Evolutionary conservation across 2,329 filamentous ascomycete genomes (phyloP).

Genomic region (Colletotrichum incanum): DNA sequence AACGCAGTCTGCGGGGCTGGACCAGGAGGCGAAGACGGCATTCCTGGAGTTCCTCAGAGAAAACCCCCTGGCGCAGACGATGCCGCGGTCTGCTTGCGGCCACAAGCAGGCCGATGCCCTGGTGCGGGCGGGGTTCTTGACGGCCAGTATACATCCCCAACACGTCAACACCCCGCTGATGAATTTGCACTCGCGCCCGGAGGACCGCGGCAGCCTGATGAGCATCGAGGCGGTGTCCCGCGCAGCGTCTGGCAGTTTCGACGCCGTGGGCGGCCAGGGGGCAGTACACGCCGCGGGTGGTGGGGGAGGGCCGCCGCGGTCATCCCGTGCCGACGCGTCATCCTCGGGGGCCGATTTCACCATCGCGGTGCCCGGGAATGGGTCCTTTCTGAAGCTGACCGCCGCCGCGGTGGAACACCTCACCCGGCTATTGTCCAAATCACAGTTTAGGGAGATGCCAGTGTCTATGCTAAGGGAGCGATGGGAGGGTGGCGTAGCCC

Average conservation of each 20-base stretch:
- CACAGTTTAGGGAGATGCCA: constrained; percentile 74
- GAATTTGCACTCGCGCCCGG: constrained; percentile 64
- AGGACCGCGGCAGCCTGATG: constrained; percentile 69
- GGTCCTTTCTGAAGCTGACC: constrained; percentile 77
- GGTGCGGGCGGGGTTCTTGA: constrained; percentile 78
- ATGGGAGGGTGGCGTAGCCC: constrained; percentile 78
- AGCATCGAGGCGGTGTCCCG: constrained; percentile 75
- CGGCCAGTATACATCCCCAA: constrained; percentile 53
- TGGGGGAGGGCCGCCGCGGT: constrained; percentile 56
- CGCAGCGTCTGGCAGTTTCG: constrained; percentile 78
- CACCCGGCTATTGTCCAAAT: constrained; percentile 70
- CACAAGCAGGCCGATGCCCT: constrained; percentile 68
- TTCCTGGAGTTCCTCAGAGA: constrained; percentile 68
- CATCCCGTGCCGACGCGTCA: constrained; percentile 46
- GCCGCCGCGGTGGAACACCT: constrained; percentile 75
- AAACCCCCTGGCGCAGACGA: constrained; percentile 61
- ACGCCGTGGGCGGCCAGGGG: constrained; percentile 78
- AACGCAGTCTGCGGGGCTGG: constrained; percentile 35
- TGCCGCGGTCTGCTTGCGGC: constrained; percentile 42
- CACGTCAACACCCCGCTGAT: constrained; percentile 48
- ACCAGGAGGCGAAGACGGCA: constrained; percentile 61
- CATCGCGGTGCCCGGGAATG: constrained; percentile 78
- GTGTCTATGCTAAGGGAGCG: constrained; percentile 75
- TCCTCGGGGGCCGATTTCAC: constrained; percentile 59
- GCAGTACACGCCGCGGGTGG: constrained; percentile 77